phyloP scores from a whole-genome alignment of 495 filamentous ascomycete species.

The Penicillium longicatenatum region DNA sequence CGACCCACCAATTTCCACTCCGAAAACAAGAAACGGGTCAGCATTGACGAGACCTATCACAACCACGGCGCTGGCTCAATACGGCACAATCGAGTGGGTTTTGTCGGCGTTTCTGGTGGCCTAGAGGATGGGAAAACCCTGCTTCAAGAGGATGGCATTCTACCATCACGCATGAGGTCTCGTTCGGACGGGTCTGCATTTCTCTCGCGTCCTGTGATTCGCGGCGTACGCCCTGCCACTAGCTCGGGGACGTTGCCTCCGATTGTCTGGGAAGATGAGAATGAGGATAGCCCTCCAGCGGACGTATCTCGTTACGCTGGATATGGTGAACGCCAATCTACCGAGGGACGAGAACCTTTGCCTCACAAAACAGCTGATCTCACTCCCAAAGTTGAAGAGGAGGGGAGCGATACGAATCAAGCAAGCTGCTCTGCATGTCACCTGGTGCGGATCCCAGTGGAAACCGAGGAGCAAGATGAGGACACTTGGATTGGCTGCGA shows the following conservation, averaged over 20 bases:
- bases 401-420: conserved; percentile 33
- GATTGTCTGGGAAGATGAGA: conserved; percentile 42
- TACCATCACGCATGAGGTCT: conserved; percentile 45
- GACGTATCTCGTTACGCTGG: conserved; percentile 15
- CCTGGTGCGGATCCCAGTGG: conserved; percentile 47
- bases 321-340: conserved; percentile 4
- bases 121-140: conserved; percentile 21
- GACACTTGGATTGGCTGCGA: conserved; percentile 76
- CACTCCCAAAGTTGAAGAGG: conserved; percentile 36
- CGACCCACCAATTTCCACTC: conserved; percentile 43
- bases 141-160: conserved; percentile 1
- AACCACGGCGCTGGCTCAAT: conserved; percentile 28
- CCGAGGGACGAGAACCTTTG: neutral
- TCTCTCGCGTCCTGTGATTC: conserved; percentile 41
- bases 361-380: conserved; percentile 13
- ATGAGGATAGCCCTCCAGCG: conserved; percentile 24
- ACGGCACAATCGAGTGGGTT: conserved; percentile 28
- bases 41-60: conserved; percentile 39
- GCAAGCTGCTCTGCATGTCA: conserved; percentile 55
- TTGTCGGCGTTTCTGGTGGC: conserved; percentile 14
- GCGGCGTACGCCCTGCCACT: conserved; percentile 42
- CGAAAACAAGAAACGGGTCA: conserved; percentile 36
- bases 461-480: conserved; percentile 50
- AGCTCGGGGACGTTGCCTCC: conserved; percentile 43
- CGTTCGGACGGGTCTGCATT: conserved; percentile 50